Conservation (phyloP, 208 protist species). For the Trypanosoma cruzi region DNA sequence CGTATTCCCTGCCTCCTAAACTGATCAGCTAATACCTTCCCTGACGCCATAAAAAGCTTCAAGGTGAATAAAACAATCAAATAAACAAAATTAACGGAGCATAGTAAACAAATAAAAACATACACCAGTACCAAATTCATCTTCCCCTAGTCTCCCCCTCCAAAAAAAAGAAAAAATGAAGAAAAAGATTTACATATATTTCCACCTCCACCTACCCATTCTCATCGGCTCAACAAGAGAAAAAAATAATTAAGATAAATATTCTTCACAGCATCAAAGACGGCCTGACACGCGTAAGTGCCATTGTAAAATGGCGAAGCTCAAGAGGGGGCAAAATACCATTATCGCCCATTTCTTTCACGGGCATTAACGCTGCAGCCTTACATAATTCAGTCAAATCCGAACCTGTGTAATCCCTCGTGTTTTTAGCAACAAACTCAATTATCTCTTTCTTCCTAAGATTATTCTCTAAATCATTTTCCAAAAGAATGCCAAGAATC, state of each 20-base stretch:
- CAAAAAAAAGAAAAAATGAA: conserved; percentile 19
- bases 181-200: neutral
- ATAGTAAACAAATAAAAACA: no score
- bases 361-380: conserved; percentile 68
- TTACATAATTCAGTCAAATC: conserved; percentile 95
- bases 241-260: neutral
- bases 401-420: conserved; percentile 89
- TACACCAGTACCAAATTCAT: no score
- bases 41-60: neutral
- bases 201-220: neutral
- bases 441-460: conserved; percentile 56
- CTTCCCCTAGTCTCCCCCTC: no score
- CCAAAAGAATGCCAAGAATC: conserved; percentile 84
- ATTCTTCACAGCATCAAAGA: conserved; percentile 24
- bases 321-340: conserved; percentile 53
- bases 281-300: conserved; percentile 69
- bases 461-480: conserved; percentile 54
- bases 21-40: conserved; percentile 26
- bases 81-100: no score
- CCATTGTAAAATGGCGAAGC: conserved; percentile 72
- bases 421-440: conserved; percentile 77
- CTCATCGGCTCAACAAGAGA: neutral
- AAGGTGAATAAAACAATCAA: neutral
- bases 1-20: conserved; percentile 43
- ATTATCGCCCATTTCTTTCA: conserved; percentile 54